A percentile compares a stretch with the other conserved stretches of the same genome.
phyloP scores from a whole-genome alignment of 2,329 filamentous ascomycete genomes.

The Xylariaceae sp. region DNA sequence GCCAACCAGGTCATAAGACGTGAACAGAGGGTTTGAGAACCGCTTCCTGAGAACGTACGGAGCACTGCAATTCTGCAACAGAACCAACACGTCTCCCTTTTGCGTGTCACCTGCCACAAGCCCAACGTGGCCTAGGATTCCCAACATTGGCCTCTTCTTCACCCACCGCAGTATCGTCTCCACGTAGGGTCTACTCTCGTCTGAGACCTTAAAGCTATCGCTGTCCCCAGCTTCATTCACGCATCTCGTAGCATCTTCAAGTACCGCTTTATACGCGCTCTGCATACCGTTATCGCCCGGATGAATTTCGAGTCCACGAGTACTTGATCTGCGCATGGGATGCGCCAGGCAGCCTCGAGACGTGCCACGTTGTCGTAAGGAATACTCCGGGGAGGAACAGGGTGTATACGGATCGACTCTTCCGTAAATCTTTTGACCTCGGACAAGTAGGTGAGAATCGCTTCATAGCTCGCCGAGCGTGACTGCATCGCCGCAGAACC shows the following conservation, averaged over 20 bases:
- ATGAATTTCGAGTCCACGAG: neutral
- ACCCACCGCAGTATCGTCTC: conserved; percentile 9
- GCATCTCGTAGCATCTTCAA: neutral
- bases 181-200: neutral
- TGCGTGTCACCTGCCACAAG: neutral
- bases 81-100: neutral
- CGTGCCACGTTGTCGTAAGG: neutral
- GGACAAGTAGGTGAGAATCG: neutral
- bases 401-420: neutral
- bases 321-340: conserved; percentile 9
- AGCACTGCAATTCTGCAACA: conserved; percentile 2
- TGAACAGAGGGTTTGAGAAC: no score
- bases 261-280: neutral
- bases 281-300: neutral
- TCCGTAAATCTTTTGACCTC: neutral
- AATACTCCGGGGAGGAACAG: neutral
- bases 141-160: neutral
- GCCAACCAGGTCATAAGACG: neutral
- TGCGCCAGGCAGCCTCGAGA: neutral
- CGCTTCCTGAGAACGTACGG: neutral
- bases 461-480: neutral
- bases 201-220: neutral
- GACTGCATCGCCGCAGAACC: neutral
- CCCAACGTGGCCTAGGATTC: conserved; percentile 8
- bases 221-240: neutral